Evolutionary conservation across 1,139 yeast genomes (phyloP), one percentile per base, ranked within the genome.

Genomic region (Wickerhamiella pararugosa): DNA sequence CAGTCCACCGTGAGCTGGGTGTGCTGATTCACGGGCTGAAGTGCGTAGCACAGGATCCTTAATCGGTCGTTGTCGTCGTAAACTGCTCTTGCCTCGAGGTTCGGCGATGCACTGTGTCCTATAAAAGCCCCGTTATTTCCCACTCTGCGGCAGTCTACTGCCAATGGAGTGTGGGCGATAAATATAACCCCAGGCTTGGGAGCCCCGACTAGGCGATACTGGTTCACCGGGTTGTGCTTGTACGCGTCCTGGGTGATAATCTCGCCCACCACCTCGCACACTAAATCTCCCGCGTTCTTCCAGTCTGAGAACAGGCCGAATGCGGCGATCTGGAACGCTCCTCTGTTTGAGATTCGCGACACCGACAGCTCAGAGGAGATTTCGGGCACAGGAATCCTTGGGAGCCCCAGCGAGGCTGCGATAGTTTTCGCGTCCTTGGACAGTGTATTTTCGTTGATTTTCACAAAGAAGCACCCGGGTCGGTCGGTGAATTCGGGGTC

Each of bases 101-200:
- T 86, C 4, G 94, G 83, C 5, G 71, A 66, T 53, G 96, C 83
- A 6, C 92, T 69, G 47, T 80, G 74, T 46, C 96, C 67, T 27
- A 84, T 66, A 56, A 81, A 87, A 43, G 94, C 63, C 1, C 86
- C 68, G 38, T 73, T 71, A 51, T 83, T 82, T 0, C 97, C 97
- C 21, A 76, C 72, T 42, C 75, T 71, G 47, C 97, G 69, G 30
- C 92, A 76, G 60, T 87, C 96, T 26, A 87, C 64, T 2, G 73
- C 79, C 9, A 90, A 52, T 1, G 80, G 79, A 42, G 70, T 43
- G 0, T 50, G 53, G 21, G 76, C 66, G 58, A 70, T 64, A 53
- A 71, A 62, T 52, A 78, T 59, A 1, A 83, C 94, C 44, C 75
- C 75, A 1, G 92, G 90, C 54, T 86, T 86, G 8, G 93, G 77